Percentiles rank a stretch among this genome's conserved stretches.
phyloP scores from a whole-genome alignment of 495 filamentous ascomycete species.

The Neurospora discreta region DNA sequence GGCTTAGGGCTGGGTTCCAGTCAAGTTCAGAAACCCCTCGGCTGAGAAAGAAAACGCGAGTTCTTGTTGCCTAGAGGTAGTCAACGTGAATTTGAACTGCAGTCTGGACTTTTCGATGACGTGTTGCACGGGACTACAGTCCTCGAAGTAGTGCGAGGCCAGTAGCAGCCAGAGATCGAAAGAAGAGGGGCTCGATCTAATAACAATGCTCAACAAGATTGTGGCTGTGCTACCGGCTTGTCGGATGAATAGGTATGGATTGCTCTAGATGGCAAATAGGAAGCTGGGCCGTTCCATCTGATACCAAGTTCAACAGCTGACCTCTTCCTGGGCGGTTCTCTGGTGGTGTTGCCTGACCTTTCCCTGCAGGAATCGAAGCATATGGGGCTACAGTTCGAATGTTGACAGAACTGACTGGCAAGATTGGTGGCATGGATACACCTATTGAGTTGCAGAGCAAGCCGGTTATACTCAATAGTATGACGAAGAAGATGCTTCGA shows the following conservation, averaged over 20 bases:
- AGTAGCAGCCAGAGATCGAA: background rate
- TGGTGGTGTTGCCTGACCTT: background rate
- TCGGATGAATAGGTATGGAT: background rate
- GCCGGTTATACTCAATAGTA: background rate
- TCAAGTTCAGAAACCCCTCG: background rate
- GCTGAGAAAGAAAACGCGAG: background rate
- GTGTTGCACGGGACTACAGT: background rate
- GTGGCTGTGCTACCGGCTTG: background rate
- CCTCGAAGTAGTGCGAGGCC: background rate
- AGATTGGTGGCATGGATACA: background rate
- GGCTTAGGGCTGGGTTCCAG: background rate
- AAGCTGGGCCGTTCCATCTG: background rate
- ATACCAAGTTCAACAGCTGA: background rate
- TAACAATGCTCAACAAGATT: background rate
- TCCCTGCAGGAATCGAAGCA: background rate
- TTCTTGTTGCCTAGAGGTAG: background rate
- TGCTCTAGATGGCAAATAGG: background rate
- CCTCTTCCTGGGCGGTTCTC: background rate
- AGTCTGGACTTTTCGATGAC: background rate
- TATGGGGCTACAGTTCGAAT: background rate
- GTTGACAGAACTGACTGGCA: background rate
- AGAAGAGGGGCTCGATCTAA: background rate
- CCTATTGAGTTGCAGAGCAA: background rate
- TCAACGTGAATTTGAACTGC: background rate
- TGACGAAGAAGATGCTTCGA: background rate